Evolutionary conservation across 2,329 filamentous ascomycete genomes (phyloP), one percentile per base, ranked within the genome.

Genomic region (Elsinoe fawcettii): DNA sequence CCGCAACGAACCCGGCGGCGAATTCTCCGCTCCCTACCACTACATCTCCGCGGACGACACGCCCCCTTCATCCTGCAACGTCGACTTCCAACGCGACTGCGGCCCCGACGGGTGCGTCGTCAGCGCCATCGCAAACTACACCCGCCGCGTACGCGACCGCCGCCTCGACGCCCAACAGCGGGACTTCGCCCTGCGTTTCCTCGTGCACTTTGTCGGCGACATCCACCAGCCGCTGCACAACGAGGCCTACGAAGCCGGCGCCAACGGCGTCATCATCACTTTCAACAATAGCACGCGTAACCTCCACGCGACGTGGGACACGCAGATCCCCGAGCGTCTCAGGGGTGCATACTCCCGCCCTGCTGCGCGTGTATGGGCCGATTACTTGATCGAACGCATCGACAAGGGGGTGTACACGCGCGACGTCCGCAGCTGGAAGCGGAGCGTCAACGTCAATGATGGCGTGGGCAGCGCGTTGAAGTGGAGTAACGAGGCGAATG

Each of bases 171-270:
- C 63, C 5, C 60, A 59, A 16, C 68, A 75, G 62, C 67, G 69
- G 37, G 70, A 72, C 58, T 72, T 75, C 51, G 76, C 76, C 0
- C 64, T 81, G 18, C 72, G 74, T 58, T 80, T 77, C 67, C 66
- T 81, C 55, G 69, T 81, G 20, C 77, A 72, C 57, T 79, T 80
- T 64, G 72, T 93, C 9, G 81, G 88, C 58, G 90, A 95, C 67
- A 81, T 88, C 23, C 82, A 82, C 59, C 90, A 90, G 66, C 87
- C 86, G 0, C 74, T 95, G 51, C 80, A 82, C 63, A 75, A 77
- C 11, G 78, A 82, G 64, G 72, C 69, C 39, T 65, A 72, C 12
- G 72, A 70, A 5, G 60, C 73, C 5, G 75, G 75, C 47, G 75
- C 74, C 32, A 77, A 77, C 63, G 65, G 63, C 2, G 72, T 77